These are phyloP conservation scores for Aspergillus fijiensis DNA, from an alignment of 2,329 filamentous ascomycete species.

Conservation along the genomic window DNA sequence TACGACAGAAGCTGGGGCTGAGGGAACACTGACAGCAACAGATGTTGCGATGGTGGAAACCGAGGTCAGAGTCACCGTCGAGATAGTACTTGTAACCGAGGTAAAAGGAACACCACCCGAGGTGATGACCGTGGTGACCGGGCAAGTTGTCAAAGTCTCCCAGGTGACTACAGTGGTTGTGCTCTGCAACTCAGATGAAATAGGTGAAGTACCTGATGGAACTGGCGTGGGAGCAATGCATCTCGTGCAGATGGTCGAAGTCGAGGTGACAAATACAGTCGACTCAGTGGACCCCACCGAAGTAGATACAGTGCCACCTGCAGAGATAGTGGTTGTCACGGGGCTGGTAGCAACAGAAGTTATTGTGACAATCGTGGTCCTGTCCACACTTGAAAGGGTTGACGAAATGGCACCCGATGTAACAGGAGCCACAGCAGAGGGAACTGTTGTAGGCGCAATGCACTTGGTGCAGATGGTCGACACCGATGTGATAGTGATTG, in stretches of 20 bases:
- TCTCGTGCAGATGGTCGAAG: constrained; percentile 3
- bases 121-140: constrained; percentile 13
- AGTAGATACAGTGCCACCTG: constrained; percentile 2
- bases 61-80: constrained; percentile 11
- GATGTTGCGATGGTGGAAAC: constrained; percentile 8
- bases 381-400: neutral
- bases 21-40: constrained; percentile 4
- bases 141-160: constrained; percentile 14
- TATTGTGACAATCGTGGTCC: constrained; percentile 17
- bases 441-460: neutral
- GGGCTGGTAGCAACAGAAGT: constrained; percentile 14
- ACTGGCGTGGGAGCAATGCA: constrained; percentile 4
- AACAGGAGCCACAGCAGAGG: neutral
- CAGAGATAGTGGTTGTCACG: constrained; percentile 11
- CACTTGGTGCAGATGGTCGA: constrained; percentile 3
- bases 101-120: constrained; percentile 6
- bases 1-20: neutral
- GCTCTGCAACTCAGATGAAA: neutral
- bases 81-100: constrained; percentile 12
- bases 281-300: constrained; percentile 11
- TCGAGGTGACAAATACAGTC: constrained; percentile 10
- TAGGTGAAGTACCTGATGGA: neutral
- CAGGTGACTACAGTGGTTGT: constrained; percentile 19
- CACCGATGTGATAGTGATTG: constrained; percentile 9
- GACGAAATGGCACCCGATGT: neutral